These are phyloP conservation scores for Hypoxylon trugodes DNA, from an alignment of 495 filamentous ascomycete genomes.

Conservation along the genomic window DNA sequence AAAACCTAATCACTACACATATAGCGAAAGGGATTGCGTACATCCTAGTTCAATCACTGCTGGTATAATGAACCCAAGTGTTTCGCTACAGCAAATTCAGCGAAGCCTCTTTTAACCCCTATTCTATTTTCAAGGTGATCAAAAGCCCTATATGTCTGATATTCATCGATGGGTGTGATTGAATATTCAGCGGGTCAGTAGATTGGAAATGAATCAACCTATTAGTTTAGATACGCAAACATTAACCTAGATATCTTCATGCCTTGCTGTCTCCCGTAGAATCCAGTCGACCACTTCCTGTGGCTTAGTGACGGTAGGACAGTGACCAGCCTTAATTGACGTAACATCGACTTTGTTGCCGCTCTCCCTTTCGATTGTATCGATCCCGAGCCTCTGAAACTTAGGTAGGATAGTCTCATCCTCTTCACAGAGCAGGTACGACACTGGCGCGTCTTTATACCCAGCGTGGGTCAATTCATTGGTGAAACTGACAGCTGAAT, in stretches of 20 bases:
- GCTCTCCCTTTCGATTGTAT: conserved; percentile 44
- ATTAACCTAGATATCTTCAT: conserved; percentile 3
- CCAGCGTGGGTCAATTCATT: conserved; percentile 50
- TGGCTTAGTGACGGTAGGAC: conserved; percentile 27
- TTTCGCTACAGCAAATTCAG: no score
- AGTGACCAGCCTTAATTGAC: conserved; percentile 40
- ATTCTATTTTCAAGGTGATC: no score
- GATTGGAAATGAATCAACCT: conserved; percentile 6
- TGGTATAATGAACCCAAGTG: no score
- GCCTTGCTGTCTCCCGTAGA: conserved; percentile 9
- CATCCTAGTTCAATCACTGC: no score
- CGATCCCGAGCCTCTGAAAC: conserved; percentile 47
- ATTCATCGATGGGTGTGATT: no score
- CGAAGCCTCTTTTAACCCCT: no score
- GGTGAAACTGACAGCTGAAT: conserved; percentile 43
- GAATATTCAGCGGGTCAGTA: no score
- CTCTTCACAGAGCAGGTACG: conserved; percentile 58
- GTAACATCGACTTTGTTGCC: conserved; percentile 49
- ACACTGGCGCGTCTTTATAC: conserved; percentile 56
- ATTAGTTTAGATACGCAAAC: no score
- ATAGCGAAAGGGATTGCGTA: no score
- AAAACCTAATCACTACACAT: no score
- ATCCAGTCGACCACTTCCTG: conserved; percentile 38
- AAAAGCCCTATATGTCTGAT: no score
- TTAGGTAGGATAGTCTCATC: conserved; percentile 51